Evolutionary conservation across 805 yeast genomes (phyloP), one percentile per base, ranked within the genome.

Genomic region (Suhomyces kilbournensis): DNA sequence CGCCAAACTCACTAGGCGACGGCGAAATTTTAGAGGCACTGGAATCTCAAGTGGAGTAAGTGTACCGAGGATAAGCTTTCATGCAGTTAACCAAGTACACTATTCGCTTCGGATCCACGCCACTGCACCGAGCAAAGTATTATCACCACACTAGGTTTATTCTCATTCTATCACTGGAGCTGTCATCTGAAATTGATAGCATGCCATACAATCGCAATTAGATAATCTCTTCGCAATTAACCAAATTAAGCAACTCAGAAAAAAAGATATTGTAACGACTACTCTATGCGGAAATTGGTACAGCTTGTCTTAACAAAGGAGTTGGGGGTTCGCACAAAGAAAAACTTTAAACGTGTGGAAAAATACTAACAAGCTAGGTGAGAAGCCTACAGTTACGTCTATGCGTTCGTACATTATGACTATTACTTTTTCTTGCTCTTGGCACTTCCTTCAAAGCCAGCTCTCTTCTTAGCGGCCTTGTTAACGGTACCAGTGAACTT

Each of bases 391-490:
- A n/a, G n/a, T n/a, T n/a, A 32, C n/a, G 17, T 38, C 17, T 38
- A 38, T 38, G 20, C 23, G 20, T 38, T 19, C 15, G 17, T 35
- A 17, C 19, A 17, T 38, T 38, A 38, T 17, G 20, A 19, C 42
- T 38, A 20, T 59, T 59, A 63, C 53, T 64, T 65, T 58, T 66
- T 71, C 57, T 74, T 72, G 25, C 74, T 66, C 56, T 75, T 75
- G 49, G 78, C 78, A 52, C 80, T 74, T 22, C 97, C 97, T 75
- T 91, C 97, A 67, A 91, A 91, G 0, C 97, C 97, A n/a, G 97
- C 96, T 67, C 94, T 74, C 60, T 75, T 75, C 59, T 72, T 73
- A 49, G 66, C 64, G 62, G 77, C 76, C 55, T 82, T 80, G 50
- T 74, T 76, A 26, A 77, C 77, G 19, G 72, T 69, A 35, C 86